Evolutionary conservation across 2,329 filamentous ascomycete genomes (phyloP).

Genomic region (Celoporthe dispersa): DNA sequence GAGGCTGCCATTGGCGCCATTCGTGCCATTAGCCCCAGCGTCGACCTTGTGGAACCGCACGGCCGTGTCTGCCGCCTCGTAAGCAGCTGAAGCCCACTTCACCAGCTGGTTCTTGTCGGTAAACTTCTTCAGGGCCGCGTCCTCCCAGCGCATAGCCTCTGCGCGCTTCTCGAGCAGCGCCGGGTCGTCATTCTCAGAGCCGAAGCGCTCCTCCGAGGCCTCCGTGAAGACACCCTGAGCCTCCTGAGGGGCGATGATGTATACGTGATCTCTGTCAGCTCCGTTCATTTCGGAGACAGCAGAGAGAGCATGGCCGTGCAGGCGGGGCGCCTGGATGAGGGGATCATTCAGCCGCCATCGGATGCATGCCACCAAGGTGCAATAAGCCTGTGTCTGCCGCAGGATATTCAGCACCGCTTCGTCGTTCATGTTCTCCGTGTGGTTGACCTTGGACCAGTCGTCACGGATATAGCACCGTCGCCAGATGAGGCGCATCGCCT

Average conservation of each 20-base stretch:
- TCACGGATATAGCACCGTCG: slow-evolving; percentile 82
- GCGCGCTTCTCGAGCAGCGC: slow-evolving; percentile 69
- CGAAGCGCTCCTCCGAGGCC: slow-evolving; percentile 64
- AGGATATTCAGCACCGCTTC: slow-evolving; percentile 66
- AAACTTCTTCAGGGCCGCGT: slow-evolving; percentile 65
- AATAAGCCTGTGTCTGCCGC: slow-evolving; percentile 68
- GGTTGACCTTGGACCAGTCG: slow-evolving; percentile 81
- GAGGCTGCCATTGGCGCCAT: slow-evolving; percentile 20
- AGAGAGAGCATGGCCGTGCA: slow-evolving; percentile 35
- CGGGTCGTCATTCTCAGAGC: slow-evolving; percentile 56
- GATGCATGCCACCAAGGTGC: slow-evolving; percentile 67
- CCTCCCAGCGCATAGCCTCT: slow-evolving; percentile 74
- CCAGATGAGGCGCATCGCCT: slow-evolving; percentile 74
- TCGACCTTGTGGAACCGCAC: slow-evolving; percentile 16
- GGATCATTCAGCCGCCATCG: slow-evolving; percentile 61
- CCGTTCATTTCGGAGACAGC: slow-evolving; percentile 34
- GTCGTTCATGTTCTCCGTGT: slow-evolving; percentile 76
- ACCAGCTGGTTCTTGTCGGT: slow-evolving; percentile 71
- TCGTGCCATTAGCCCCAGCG: slow-evolving; percentile 21
- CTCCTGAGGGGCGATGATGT: slow-evolving; percentile 56
- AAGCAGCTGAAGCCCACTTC: slow-evolving; percentile 61
- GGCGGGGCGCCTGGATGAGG: slow-evolving; percentile 29
- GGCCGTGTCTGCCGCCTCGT: slow-evolving; percentile 42
- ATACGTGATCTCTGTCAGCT: slow-evolving; percentile 47
- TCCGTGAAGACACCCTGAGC: slow-evolving; percentile 65